These are phyloP conservation scores for Emmonsiellopsis sp. DNA, from an alignment of 2,329 filamentous ascomycete species.

Conservation along the genomic window DNA sequence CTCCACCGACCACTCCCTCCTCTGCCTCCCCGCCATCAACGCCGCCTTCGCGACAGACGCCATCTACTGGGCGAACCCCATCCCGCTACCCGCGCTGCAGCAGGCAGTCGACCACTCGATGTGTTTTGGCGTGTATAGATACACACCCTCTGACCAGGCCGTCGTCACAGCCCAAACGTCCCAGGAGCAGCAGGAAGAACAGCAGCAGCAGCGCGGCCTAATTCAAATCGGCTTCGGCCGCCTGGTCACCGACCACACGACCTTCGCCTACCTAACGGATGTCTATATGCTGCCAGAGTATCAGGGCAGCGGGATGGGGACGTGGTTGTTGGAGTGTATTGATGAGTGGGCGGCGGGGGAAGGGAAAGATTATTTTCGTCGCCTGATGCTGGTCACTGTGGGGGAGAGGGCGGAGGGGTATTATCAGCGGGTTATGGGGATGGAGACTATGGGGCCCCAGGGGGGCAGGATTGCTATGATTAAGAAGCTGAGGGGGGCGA, in stretches of 20 bases:
- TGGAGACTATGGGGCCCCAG: constrained; percentile 4
- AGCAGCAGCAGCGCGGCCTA: constrained; percentile 12
- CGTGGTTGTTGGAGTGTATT: constrained; percentile 54
- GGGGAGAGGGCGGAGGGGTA: constrained; percentile 8
- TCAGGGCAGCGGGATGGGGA: constrained; percentile 53
- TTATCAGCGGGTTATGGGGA: constrained; percentile 10
- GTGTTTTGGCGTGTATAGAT: constrained; percentile 48
- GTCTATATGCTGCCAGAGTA: constrained; percentile 54
- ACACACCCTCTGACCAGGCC: constrained; percentile 1
- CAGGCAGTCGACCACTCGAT: constrained; percentile 50
- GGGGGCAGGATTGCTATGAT: constrained; percentile 7
- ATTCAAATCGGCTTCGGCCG: constrained; percentile 50
- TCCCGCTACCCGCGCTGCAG: constrained; percentile 40
- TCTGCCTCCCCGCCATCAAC: constrained; percentile 48
- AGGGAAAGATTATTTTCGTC: constrained; percentile 51
- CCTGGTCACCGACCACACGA: constrained; percentile 60
- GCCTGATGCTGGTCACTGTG: constrained; percentile 40
- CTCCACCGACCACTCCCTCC: constrained; percentile 49
- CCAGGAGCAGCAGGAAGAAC: background rate
- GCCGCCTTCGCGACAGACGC: constrained; percentile 47
- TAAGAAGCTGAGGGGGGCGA: constrained; percentile 4
- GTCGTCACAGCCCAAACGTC: background rate
- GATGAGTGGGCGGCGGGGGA: constrained; percentile 50
- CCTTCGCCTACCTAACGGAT: constrained; percentile 61
- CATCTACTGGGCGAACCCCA: constrained; percentile 51